Conservation (phyloP, 2,329 filamentous ascomycete species). For the Claviceps lovelessii region DNA sequence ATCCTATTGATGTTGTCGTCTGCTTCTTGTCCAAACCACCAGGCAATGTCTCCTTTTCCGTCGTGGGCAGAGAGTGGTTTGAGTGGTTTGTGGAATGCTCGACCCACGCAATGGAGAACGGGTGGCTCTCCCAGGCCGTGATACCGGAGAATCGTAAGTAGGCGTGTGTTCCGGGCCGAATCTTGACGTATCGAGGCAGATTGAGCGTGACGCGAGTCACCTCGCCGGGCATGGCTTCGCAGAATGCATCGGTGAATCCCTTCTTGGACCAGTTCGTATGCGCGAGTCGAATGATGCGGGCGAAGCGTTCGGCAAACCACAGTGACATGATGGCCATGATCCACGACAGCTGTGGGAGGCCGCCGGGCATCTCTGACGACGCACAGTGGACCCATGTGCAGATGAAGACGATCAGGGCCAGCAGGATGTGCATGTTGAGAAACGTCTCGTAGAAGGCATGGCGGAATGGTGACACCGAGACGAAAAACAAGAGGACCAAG, state of each 20-base stretch:
- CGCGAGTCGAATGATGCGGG: conserved; percentile 47
- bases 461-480: conserved; percentile 64
- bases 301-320: conserved; percentile 59
- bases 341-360: conserved; percentile 58
- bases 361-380: conserved; percentile 41
- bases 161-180: conserved; percentile 58
- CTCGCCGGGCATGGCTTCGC: conserved; percentile 57
- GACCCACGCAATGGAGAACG: conserved; percentile 67
- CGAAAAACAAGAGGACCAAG: conserved; percentile 51
- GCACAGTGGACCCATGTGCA: conserved; percentile 69
- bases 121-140: conserved; percentile 58
- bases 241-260: conserved; percentile 47
- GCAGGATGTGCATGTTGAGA: conserved; percentile 67
- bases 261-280: conserved; percentile 50
- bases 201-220: conserved; percentile 55
- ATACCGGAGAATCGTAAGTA: conserved; percentile 58
- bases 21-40: conserved; percentile 23
- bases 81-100: conserved; percentile 34
- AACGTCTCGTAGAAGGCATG: conserved; percentile 98
- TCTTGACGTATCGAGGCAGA: conserved; percentile 49
- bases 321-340: conserved; percentile 59
- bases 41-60: conserved; percentile 27
- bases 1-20: conserved; percentile 49
- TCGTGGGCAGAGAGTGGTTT: conserved; percentile 23
- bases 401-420: conserved; percentile 53